Evolutionary conservation across 2,329 filamentous ascomycete genomes (phyloP), one percentile per base, ranked within the genome.

Genomic region (Periconia macrospinosa): DNA sequence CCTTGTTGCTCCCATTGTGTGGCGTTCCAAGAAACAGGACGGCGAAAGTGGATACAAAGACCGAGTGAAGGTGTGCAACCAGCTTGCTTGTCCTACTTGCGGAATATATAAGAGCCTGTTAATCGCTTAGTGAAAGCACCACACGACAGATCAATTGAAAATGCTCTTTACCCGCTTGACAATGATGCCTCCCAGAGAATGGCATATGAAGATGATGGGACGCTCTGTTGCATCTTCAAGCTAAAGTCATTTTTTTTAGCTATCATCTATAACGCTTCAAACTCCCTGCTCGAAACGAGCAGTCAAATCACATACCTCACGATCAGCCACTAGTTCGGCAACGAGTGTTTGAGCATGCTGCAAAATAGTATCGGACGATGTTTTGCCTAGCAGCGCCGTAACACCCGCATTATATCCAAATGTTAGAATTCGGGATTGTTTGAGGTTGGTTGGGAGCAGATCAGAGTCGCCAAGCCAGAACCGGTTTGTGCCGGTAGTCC

Each of bases 101-200:
- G 30, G 73, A 67, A 52, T 72, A 74, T 49, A 66, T 60, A n/a
- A 75, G 55, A 33, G 73, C 73, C 73, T 74, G 47, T 47, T 37
- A 52, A 33, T 50, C 30, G 49, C 48, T 54, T 41, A 54, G 37
- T 9, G n/a, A 17, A 17, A 45, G 20, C 18, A 45, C 23, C 18
- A 23, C 23, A 23, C 17, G 9, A 19, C 41, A 33, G 14, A 19
- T 33, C n/a, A 17, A 30, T 15, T 17, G 20, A 18, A 53, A 52
- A 20, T 30, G 15, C 20, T 41, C 33, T 15, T 19, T 67, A 76
- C 73, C 53, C 68, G 63, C 55, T 75, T 76, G 6, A 77, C 71
- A 45, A 78, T 68, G 20, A 77, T 71, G 1, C 75, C 75, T 20
- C 75, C 75, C 13, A 77, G 66, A 20, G 73, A 76, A 56, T 77